These are phyloP conservation scores for Pisolithus marmoratus DNA, from an alignment of 768 basidiomycete genomes.

Conservation along the genomic window DNA sequence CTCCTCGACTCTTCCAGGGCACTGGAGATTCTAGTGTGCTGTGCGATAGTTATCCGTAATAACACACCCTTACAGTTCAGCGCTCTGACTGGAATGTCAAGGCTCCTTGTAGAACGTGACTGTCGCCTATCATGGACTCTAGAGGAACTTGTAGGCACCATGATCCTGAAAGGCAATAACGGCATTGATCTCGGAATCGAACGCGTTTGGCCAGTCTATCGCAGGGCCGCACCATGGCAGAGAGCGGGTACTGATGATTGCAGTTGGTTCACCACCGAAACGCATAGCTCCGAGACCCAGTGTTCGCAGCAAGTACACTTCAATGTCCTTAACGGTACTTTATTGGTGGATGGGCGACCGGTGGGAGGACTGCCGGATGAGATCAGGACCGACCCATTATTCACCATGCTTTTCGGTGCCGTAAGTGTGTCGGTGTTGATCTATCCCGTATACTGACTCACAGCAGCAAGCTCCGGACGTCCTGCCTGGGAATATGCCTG, in stretches of 20 bases:
- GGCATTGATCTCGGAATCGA: constrained; percentile 23
- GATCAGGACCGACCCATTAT: constrained; percentile 5
- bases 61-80: constrained; percentile 14
- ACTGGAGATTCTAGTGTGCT: constrained; percentile 24
- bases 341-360: constrained; percentile 11
- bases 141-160: constrained; percentile 9
- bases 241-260: constrained; percentile 3
- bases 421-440: background rate
- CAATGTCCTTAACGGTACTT: constrained; percentile 7
- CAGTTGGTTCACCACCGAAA: constrained; percentile 10
- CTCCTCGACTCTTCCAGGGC: constrained; percentile 18
- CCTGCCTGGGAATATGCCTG: constrained; percentile 8
- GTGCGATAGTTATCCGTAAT: constrained; percentile 25
- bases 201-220: constrained; percentile 26
- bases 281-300: background rate
- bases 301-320: background rate
- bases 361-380: constrained; percentile 4
- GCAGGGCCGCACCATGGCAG: constrained; percentile 5
- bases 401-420: constrained; percentile 3
- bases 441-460: background rate
- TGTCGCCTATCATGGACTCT: constrained; percentile 22
- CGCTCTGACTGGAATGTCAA: constrained; percentile 4
- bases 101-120: constrained; percentile 22
- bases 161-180: constrained; percentile 6
- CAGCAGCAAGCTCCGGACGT: constrained; percentile 2